Evolutionary conservation across 202 grass and related monocot genomes (phyloP).

Genomic region (Cymbopogon flexuosus): DNA sequence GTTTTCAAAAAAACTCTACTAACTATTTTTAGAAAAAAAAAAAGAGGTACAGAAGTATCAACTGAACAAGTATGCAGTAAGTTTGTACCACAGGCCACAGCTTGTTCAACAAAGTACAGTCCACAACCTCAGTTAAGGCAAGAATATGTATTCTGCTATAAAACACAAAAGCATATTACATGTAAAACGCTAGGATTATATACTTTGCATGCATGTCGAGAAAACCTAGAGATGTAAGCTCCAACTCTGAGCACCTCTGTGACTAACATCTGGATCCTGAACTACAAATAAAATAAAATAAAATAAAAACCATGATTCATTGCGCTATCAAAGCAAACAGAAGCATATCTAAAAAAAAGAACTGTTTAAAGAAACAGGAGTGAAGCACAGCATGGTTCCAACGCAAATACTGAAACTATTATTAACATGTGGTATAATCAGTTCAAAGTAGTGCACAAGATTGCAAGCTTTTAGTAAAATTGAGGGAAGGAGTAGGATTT

Average conservation of each 20-base stretch:
- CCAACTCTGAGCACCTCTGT: conserved; percentile 36
- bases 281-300: conserved; percentile 22
- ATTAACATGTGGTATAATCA: background rate
- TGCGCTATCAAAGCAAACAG: background rate
- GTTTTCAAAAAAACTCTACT: background rate
- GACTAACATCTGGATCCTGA: conserved; percentile 41
- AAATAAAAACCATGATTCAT: background rate
- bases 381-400: background rate
- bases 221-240: conserved; percentile 26
- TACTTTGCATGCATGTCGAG: conserved; percentile 30
- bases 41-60: background rate
- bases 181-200: conserved; percentile 18
- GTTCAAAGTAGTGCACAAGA: background rate
- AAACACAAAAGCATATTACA: background rate
- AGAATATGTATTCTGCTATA: background rate
- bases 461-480: background rate
- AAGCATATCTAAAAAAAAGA: background rate
- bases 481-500: background rate
- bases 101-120: background rate
- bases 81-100: background rate
- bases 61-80: background rate
- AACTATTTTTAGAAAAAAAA: background rate
- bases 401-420: background rate
- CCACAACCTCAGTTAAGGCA: background rate
- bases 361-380: background rate